phyloP scores from a whole-genome alignment of 306 rosid species.

The Cicer yamashitae region DNA sequence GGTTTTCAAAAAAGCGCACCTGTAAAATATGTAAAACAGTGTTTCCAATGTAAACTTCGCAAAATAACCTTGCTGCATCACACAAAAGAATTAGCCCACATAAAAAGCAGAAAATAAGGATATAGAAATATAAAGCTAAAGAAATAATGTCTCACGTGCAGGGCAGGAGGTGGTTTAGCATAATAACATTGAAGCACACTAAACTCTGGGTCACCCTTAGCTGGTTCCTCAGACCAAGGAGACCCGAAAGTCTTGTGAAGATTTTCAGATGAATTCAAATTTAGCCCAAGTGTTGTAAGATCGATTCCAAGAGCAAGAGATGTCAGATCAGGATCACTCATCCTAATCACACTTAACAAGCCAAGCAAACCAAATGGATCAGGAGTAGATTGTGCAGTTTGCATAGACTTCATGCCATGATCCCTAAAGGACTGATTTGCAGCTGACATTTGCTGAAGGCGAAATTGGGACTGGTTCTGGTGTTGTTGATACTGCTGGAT shows the following conservation, averaged over 20 bases:
- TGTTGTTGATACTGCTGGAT: constrained; percentile 94
- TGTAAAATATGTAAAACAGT: constrained; percentile 82
- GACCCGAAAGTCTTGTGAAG: constrained; percentile 98
- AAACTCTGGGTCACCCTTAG: constrained; percentile 97
- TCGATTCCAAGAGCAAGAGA: constrained; percentile 98
- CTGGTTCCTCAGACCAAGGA: constrained; percentile 97
- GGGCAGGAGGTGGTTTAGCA: constrained; percentile 77
- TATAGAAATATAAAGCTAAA: neutral
- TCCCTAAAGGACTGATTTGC: constrained; percentile 85
- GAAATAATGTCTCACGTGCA: constrained; percentile 65
- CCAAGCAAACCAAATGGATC: constrained; percentile 97
- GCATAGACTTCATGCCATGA: constrained; percentile 82
- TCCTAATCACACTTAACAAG: constrained; percentile 88
- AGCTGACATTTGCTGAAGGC: constrained; percentile 82
- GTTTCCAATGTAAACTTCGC: constrained; percentile 70
- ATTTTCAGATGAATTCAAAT: constrained; percentile 93
- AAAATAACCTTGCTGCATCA: constrained; percentile 73
- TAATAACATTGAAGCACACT: constrained; percentile 83
- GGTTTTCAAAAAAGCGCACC: constrained; percentile 50
- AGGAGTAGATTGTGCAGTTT: constrained; percentile 73
- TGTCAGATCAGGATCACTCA: constrained; percentile 91
- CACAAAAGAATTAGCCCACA: constrained; percentile 26
- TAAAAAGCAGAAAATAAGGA: constrained; percentile 5
- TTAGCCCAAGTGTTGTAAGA: constrained; percentile 90
- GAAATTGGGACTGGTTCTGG: constrained; percentile 87